Percentiles rank a stretch among this genome's conserved stretches.
Evolutionary conservation across 331 rosid genomes (phyloP).

Genomic region (Acacia pycnantha): DNA sequence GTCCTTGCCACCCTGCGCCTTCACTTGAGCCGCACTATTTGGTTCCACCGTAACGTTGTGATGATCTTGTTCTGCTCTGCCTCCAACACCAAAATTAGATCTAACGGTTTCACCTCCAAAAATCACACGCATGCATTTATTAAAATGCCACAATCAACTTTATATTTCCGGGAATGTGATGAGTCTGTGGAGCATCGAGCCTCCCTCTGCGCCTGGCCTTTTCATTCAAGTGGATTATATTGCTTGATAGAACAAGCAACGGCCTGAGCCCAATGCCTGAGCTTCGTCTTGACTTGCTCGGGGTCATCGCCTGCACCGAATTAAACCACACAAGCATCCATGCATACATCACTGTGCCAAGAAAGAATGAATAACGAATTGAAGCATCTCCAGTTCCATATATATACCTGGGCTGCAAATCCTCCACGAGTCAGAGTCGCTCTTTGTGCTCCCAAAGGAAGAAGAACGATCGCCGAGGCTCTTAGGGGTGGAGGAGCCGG

Average conservation of each 20-base stretch:
- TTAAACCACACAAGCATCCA: not conserved
- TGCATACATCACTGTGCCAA: not conserved
- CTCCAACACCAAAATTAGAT: too few relatives aligned
- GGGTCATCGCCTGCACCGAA: constrained; percentile 75
- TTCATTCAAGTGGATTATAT: constrained; percentile 22
- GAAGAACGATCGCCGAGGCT: constrained; percentile 44
- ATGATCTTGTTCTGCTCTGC: too few relatives aligned
- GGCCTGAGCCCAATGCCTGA: constrained; percentile 97
- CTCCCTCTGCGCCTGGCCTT: not conserved
- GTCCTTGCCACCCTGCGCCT: too few relatives aligned
- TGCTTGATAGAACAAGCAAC: constrained; percentile 96
- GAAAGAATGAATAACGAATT: not conserved
- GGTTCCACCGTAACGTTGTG: too few relatives aligned
- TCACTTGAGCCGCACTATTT: too few relatives aligned
- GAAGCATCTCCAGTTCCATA: not conserved
- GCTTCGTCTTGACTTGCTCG: constrained; percentile 71
- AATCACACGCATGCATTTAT: too few relatives aligned
- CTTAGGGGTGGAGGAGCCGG: constrained; percentile 61
- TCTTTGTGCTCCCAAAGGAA: constrained; percentile 42
- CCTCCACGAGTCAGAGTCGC: constrained; percentile 76
- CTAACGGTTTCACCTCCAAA: too few relatives aligned
- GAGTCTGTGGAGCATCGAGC: too few relatives aligned
- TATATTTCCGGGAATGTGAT: too few relatives aligned
- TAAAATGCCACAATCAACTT: too few relatives aligned
- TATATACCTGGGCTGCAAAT: constrained; percentile 84